Percentiles rank a stretch among this genome's conserved stretches.
Conservation (phyloP, 2,329 filamentous ascomycete species). For the Phoma sp. region DNA sequence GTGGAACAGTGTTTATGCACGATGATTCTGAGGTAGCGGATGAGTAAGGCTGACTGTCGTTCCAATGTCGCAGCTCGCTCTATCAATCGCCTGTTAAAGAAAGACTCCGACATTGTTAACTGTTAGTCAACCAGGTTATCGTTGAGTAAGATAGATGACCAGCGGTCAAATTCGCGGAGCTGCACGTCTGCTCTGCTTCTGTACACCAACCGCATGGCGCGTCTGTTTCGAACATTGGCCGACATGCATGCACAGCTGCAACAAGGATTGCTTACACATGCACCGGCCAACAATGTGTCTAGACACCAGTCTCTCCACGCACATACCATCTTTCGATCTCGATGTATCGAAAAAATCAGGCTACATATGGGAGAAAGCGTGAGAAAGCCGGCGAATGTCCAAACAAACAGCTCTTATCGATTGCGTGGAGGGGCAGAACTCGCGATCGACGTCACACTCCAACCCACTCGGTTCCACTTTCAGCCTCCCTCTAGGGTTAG, state of each 20-base stretch:
- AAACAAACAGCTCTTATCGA: conserved; percentile 17
- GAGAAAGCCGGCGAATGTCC: conserved; percentile 11
- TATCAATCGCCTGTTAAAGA: not conserved
- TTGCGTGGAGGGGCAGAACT: conserved; percentile 13
- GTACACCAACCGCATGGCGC: conserved; percentile 2
- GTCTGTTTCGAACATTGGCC: conserved; percentile 2
- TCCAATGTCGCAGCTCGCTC: not conserved
- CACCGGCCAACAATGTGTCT: not conserved
- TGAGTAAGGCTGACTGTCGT: conserved; percentile 11
- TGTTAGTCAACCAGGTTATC: not conserved
- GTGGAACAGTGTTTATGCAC: not conserved
- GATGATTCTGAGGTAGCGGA: not conserved
- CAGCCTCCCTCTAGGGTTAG: conserved; percentile 26
- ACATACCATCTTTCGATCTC: not conserved
- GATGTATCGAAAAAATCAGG: not conserved
- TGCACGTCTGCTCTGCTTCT: not conserved
- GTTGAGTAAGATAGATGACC: not conserved
- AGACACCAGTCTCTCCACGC: not conserved
- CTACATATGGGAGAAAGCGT: conserved; percentile 7
- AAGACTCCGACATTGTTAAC: not conserved
- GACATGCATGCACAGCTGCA: not conserved
- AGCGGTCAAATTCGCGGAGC: not conserved
- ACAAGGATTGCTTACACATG: not conserved
- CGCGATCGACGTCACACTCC: conserved; percentile 21
- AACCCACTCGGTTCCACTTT: conserved; percentile 25